Evolutionary conservation across 2,329 filamentous ascomycete genomes (phyloP).

Genomic region (Domatiomyces globalis): DNA sequence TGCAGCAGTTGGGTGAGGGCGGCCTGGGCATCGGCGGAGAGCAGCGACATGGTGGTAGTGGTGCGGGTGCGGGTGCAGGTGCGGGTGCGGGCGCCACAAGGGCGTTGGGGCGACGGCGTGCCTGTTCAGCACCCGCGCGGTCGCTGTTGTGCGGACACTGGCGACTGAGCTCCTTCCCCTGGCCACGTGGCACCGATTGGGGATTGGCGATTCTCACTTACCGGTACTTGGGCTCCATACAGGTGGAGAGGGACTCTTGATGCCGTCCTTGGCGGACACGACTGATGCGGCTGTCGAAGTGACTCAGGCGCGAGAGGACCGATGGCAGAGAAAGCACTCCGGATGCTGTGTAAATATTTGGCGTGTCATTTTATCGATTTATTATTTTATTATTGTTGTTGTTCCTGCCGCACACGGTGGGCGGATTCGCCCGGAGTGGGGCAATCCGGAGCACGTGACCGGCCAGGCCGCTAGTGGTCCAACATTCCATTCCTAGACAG

Average conservation of each 20-base stretch:
- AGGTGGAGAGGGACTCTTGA: not conserved
- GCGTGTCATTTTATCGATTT: not conserved
- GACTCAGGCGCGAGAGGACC: not conserved
- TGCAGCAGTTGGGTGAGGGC: conserved; percentile 76
- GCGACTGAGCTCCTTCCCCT: not conserved
- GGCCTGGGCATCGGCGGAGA: conserved; percentile 68
- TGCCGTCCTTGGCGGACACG: not conserved
- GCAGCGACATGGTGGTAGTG: conserved; percentile 54
- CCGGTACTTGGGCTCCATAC: not conserved
- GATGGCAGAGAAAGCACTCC: not conserved
- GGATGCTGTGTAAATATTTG: not conserved
- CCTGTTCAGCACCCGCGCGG: not conserved
- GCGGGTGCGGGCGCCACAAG: not conserved
- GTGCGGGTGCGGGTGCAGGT: not conserved
- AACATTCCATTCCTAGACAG: no score
- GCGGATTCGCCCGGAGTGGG: not conserved
- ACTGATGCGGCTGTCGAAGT: no score
- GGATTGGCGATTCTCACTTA: not conserved
- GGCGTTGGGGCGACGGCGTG: not conserved
- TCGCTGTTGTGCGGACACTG: not conserved
- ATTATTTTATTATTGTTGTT: not conserved
- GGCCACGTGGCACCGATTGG: not conserved
- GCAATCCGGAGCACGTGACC: not conserved
- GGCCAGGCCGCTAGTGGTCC: no score
- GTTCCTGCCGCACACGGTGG: not conserved